phyloP scores from a whole-genome alignment of 2,329 filamentous ascomycete species.

The Penicillium sp. region DNA sequence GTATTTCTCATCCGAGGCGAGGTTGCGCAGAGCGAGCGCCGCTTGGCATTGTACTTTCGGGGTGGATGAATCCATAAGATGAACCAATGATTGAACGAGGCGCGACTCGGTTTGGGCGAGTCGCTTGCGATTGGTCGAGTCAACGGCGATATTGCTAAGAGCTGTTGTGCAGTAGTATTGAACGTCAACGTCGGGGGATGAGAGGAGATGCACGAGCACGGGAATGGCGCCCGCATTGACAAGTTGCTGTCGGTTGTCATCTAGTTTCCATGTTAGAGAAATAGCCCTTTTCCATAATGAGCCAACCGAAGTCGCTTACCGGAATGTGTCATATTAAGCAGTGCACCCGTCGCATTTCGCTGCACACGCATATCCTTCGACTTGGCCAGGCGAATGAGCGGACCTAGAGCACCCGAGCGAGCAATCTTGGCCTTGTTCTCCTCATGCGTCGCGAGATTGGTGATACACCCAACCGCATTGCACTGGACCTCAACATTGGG shows the following conservation, averaged over 20 bases:
- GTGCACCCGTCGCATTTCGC: slow-evolving; percentile 90
- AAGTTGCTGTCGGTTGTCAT: slow-evolving; percentile 96
- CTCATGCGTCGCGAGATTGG: slow-evolving; percentile 95
- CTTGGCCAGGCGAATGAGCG: slow-evolving; percentile 87
- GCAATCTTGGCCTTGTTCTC: slow-evolving; percentile 99
- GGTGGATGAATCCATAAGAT: slow-evolving; percentile 95
- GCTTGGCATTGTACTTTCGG: slow-evolving; percentile 98
- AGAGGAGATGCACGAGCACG: slow-evolving; percentile 90
- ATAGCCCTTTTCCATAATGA: not conserved
- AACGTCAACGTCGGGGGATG: slow-evolving; percentile 90
- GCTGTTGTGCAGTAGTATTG: slow-evolving; percentile 99
- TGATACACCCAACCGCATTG: slow-evolving; percentile 98
- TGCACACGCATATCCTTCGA: slow-evolving; percentile 99
- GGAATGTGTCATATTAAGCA: slow-evolving; percentile 99
- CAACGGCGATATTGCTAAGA: slow-evolving; percentile 96
- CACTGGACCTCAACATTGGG: slow-evolving; percentile 98
- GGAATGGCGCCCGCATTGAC: slow-evolving; percentile 98
- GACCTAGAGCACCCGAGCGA: slow-evolving; percentile 85
- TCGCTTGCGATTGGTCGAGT: slow-evolving; percentile 84
- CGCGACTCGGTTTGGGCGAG: slow-evolving; percentile 87
- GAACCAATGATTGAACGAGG: slow-evolving; percentile 88
- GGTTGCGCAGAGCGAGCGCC: slow-evolving; percentile 85
- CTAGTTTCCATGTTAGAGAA: slow-evolving; percentile 48
- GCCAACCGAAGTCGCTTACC: slow-evolving; percentile 56
- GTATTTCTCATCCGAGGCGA: slow-evolving; percentile 97